phyloP scores from a whole-genome alignment of 257 asterid genomes.

The Paulownia fortunei region DNA sequence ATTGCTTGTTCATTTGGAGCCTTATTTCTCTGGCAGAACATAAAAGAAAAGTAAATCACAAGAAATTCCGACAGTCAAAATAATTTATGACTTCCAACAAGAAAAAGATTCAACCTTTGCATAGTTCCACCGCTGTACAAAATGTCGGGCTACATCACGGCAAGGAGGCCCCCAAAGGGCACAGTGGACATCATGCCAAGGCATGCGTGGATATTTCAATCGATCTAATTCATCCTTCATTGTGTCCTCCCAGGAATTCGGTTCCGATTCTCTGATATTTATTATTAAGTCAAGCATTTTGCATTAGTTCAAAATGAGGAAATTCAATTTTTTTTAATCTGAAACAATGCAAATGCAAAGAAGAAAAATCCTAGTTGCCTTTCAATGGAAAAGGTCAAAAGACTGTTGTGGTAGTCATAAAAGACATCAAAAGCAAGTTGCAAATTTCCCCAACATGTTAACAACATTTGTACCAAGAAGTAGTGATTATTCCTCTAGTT shows the following conservation, averaged over 20 bases:
- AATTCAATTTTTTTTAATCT: neutral
- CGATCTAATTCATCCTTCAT: slow-evolving; percentile 92
- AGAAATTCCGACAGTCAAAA: slow-evolving; percentile 9
- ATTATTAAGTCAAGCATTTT: slow-evolving; percentile 38
- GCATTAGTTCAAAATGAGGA: slow-evolving; percentile 26
- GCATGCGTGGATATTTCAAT: slow-evolving; percentile 87
- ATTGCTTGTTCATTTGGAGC: slow-evolving; percentile 87
- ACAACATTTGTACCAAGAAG: slow-evolving; percentile 12
- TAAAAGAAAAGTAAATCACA: slow-evolving; percentile 36
- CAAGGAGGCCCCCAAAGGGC: slow-evolving; percentile 98
- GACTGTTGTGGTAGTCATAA: slow-evolving; percentile 20
- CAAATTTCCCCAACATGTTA: slow-evolving; percentile 9
- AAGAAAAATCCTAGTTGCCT: slow-evolving; percentile 25
- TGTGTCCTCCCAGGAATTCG: slow-evolving; percentile 94
- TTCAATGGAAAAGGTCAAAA: slow-evolving; percentile 5
- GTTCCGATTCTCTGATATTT: slow-evolving; percentile 88
- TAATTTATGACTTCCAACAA: slow-evolving; percentile 20
- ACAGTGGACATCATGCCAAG: slow-evolving; percentile 99
- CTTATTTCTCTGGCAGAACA: slow-evolving; percentile 77
- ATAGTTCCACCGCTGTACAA: slow-evolving; percentile 97
- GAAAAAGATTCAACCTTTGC: slow-evolving; percentile 69
- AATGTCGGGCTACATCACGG: slow-evolving; percentile 94
- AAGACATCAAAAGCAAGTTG: slow-evolving; percentile 20
- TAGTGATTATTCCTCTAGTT: slow-evolving; percentile 18
- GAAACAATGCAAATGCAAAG: neutral